phyloP scores from a whole-genome alignment of 208 protist genomes.

The Trypanosoma conorhini region DNA sequence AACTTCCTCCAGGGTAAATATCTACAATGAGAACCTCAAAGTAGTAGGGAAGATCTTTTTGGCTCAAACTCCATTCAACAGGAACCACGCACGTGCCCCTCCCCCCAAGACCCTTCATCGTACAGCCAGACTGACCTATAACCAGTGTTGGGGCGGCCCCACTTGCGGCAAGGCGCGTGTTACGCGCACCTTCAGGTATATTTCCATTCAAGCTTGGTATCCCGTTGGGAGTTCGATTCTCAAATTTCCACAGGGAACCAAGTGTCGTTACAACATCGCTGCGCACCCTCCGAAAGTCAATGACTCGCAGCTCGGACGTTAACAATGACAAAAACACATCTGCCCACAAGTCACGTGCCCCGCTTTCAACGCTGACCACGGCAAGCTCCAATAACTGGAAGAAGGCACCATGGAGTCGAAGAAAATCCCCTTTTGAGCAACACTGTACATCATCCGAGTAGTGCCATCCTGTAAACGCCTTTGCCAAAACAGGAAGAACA shows the following conservation, averaged over 20 bases:
- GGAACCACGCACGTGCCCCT: constrained; percentile 73
- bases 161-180: constrained; percentile 39
- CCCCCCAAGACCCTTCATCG: constrained; percentile 49
- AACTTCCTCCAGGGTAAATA: constrained; percentile 46
- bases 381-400: constrained; percentile 76
- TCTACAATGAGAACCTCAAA: constrained; percentile 89
- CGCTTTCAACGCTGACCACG: constrained; percentile 23
- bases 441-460: constrained; percentile 82
- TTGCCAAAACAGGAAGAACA: constrained; percentile 78
- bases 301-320: constrained; percentile 51
- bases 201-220: constrained; percentile 53
- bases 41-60: constrained; percentile 54
- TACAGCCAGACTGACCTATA: constrained; percentile 51
- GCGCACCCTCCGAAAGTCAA: constrained; percentile 64
- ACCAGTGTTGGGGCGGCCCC: constrained; percentile 46
- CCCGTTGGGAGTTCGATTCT: constrained; percentile 21
- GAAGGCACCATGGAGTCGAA: constrained; percentile 75
- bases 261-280: constrained; percentile 28
- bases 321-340: constrained; percentile 61
- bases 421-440: constrained; percentile 76
- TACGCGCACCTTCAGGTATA: constrained; percentile 47
- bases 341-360: constrained; percentile 44
- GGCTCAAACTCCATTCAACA: constrained; percentile 40
- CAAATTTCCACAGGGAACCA: constrained; percentile 32
- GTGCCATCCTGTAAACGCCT: constrained; percentile 80